Base-by-base conservation (phyloP, 345 rosid genomes). In the Limnanthes douglasii region DNA sequence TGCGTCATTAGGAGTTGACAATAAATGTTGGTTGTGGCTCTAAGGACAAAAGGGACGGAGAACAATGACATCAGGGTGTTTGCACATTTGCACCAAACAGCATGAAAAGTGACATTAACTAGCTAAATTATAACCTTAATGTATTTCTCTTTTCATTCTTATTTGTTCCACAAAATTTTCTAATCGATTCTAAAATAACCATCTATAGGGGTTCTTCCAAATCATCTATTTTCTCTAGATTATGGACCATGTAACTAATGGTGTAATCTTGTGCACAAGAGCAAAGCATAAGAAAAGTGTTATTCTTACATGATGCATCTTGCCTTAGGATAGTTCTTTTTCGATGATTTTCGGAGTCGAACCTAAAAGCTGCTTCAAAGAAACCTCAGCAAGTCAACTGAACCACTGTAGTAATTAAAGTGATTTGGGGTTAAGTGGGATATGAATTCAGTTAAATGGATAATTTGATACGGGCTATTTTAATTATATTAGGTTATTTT, bases 11-110 rank as follows among this genome's bases (percentile, higher is more conserved):
- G 73, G 41, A 81, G 84, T 64, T 81, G 84, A 28, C 81, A 57
- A 55, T 81, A 81, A 15, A 78, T 81, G 59, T 57, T 73, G 2
- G 94, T 84, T 33, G 88, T 88, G 24, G 73, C 73, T 64, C 80
- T 61, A 21, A 81, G 60, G 4, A 88, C 90, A 3, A 81, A 70
- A 5, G 90, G 90, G 20, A 88, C 90, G 23, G 90, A 82, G 27
- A 88, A 82, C 3, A 77, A 50, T 39, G 94, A 73, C 48, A 81
- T 88, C 31, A 81, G 84, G 5, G 86, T 68, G 14, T 59, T 61
- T 5, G 85, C 79, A 53, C 79, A 75, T 51, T 75, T 79, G 44
- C 61, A 75, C 33, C 59, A 60, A 42, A 75, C 84, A 18, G 84
- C 84, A 46, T 65, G 45, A 3, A 78, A 70, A 43, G 75, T 70